A percentile compares a stretch with the other conserved stretches of the same genome.
Evolutionary conservation across 2,329 filamentous ascomycete genomes (phyloP).

Genomic region (Teratosphaeria gauchensis): DNA sequence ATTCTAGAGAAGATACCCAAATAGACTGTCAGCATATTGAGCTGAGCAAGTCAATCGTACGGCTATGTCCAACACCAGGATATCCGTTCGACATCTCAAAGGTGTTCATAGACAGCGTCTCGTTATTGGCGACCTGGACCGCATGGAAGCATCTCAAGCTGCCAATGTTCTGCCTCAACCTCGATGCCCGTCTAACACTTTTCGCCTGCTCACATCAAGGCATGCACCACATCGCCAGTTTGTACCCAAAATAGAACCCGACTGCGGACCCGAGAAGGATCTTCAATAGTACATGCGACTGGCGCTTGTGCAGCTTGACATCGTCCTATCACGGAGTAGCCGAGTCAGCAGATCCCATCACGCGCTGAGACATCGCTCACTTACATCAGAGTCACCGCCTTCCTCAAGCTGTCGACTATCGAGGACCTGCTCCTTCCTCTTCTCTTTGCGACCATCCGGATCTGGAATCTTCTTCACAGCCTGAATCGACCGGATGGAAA

Average conservation of each 20-base stretch:
- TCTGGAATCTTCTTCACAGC: constrained; percentile 27
- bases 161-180: too few relatives aligned
- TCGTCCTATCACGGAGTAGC: too few relatives aligned
- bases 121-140: too few relatives aligned
- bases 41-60: neutral
- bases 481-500: constrained; percentile 48
- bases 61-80: too few relatives aligned
- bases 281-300: neutral
- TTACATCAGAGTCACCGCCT: neutral
- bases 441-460: neutral
- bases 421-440: neutral
- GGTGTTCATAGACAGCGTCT: too few relatives aligned
- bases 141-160: too few relatives aligned
- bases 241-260: neutral
- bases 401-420: neutral
- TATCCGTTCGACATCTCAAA: too few relatives aligned
- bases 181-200: neutral
- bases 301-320: neutral
- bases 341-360: too few relatives aligned
- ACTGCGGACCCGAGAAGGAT: neutral
- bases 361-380: neutral
- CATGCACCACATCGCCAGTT: neutral
- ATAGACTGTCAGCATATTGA: neutral
- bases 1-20: neutral
- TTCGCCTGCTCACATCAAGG: neutral